Evolutionary conservation across 2,329 filamentous ascomycete genomes (phyloP).

Genomic region (Zarea fungicola): DNA sequence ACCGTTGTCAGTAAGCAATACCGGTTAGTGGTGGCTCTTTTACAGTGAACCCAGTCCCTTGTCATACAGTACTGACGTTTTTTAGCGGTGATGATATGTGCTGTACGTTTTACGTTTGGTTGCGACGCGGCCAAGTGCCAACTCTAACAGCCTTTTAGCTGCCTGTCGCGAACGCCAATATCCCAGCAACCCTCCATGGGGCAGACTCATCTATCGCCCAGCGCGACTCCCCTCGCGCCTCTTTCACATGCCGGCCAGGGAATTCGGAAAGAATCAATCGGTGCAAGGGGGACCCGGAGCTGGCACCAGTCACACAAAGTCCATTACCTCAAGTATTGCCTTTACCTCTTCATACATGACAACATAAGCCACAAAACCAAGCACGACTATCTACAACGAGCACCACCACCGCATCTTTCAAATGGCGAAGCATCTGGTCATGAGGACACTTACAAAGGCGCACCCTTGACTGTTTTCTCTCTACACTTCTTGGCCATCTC

Average conservation of each 20-base stretch:
- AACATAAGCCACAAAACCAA: no score
- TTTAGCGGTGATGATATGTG: conserved; percentile 40
- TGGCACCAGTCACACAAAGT: background rate
- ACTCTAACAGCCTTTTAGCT: conserved; percentile 22
- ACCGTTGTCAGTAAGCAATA: conserved; percentile 42
- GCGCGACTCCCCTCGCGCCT: conserved; percentile 20
- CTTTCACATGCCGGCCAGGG: conserved; percentile 15
- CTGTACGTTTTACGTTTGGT: conserved; percentile 27
- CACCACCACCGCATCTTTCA: background rate
- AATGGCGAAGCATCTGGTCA: conserved; percentile 2
- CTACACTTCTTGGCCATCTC: no score
- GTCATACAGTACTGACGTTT: conserved; percentile 20
- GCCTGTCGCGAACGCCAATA: conserved; percentile 35
- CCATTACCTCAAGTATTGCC: background rate
- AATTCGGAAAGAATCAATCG: conserved; percentile 2
- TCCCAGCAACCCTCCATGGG: conserved; percentile 34
- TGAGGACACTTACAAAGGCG: no score
- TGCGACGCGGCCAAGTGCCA: conserved; percentile 20
- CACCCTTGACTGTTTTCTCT: no score
- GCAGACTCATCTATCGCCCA: conserved; percentile 32
- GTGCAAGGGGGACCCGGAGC: background rate
- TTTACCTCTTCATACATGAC: conserved; percentile 10
- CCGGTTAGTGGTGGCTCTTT: conserved; percentile 32
- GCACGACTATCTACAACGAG: background rate
- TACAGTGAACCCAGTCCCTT: background rate